Conservation (phyloP, 2,329 filamentous ascomycete species). For the Pseudogymnoascus sp. region DNA sequence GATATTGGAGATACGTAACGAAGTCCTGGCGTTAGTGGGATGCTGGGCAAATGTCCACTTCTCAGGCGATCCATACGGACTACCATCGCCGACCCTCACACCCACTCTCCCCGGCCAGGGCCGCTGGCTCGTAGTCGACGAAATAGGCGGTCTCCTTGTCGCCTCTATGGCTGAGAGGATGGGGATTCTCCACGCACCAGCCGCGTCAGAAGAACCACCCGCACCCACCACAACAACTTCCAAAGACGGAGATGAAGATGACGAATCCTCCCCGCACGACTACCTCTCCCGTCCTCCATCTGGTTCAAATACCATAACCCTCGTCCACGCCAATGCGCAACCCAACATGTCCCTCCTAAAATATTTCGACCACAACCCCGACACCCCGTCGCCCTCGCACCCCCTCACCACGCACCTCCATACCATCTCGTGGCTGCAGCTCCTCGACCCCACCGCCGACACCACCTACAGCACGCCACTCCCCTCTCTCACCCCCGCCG, state of each 20-base stretch:
- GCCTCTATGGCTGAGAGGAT: slow-evolving; percentile 65
- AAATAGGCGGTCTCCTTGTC: slow-evolving; percentile 60
- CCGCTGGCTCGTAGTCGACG: slow-evolving; percentile 61
- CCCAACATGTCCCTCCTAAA: slow-evolving; percentile 81
- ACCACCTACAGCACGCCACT: slow-evolving; percentile 63
- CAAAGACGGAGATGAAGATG: slow-evolving; percentile 11
- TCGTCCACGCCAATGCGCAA: slow-evolving; percentile 75
- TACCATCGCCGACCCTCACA: slow-evolving; percentile 12
- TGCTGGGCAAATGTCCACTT: slow-evolving; percentile 90
- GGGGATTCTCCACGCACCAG: slow-evolving; percentile 47
- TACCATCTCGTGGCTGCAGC: slow-evolving; percentile 83
- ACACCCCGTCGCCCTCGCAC: slow-evolving; percentile 57
- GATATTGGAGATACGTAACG: slow-evolving; percentile 79
- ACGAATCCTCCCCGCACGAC: slow-evolving; percentile 8
- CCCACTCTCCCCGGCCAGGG: slow-evolving; percentile 35
- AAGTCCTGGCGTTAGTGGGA: slow-evolving; percentile 70
- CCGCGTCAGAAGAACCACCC: slow-evolving; percentile 10
- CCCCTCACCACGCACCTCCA: slow-evolving; percentile 77
- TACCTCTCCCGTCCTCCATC: slow-evolving; percentile 58
- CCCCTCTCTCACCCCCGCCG: slow-evolving; percentile 47
- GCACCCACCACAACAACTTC: background rate
- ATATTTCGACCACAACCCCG: slow-evolving; percentile 79
- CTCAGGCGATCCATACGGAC: slow-evolving; percentile 20
- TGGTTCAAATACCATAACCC: slow-evolving; percentile 65
- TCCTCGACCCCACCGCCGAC: slow-evolving; percentile 70